Base-by-base conservation (phyloP, 2,329 filamentous ascomycete species). In the Xylariaceae sp. region DNA sequence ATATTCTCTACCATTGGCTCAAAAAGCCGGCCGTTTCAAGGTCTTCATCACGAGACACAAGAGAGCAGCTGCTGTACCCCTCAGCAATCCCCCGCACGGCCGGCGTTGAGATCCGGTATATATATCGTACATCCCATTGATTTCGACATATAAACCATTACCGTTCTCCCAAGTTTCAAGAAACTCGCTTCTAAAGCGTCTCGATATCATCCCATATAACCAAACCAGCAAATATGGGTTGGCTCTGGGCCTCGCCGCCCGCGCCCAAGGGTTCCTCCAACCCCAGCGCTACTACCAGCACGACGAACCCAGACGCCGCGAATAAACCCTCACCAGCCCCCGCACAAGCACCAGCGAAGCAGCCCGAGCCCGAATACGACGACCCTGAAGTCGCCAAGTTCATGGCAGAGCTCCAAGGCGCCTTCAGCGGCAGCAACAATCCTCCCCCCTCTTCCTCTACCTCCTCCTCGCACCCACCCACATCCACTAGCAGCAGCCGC, bases 331-430 rank as follows among this genome's bases (percentile, higher is more conserved):
- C 32, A 10, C 14, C 32, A 12, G 32, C 32, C 9, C 14, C 32
- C 32, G 12, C 32, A 10, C 14, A 4, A 3, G 6, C 32, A 5
- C 20, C 57, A 23, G 23, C 56, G 37, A 44, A 63, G 29, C 58
- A 57, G 19, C 9, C 56, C 61, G 62, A 65, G 54, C 41, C 54
- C 52, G 53, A 62, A 14, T 65, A 68, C 23, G 62, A 67, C 64
- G 81, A 84, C 66, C 77, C 78, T 29, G 83, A 85, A 66, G 73
- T 85, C 60, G 76, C 79, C 65, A 81, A 80, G 65, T 83, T 86
- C 71, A 69, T 83, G 63, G 71, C 78, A 43, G 75, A 69, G 50
- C 9, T 69, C 23, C 62, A 70, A 61, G 59, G 63, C 48, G 67
- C 68, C 37, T 64, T 69, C 57, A 52, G 60, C 60, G 29, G 46